Evolutionary conservation across 306 rosid genomes (phyloP).

Genomic region (Prunus davidiana): DNA sequence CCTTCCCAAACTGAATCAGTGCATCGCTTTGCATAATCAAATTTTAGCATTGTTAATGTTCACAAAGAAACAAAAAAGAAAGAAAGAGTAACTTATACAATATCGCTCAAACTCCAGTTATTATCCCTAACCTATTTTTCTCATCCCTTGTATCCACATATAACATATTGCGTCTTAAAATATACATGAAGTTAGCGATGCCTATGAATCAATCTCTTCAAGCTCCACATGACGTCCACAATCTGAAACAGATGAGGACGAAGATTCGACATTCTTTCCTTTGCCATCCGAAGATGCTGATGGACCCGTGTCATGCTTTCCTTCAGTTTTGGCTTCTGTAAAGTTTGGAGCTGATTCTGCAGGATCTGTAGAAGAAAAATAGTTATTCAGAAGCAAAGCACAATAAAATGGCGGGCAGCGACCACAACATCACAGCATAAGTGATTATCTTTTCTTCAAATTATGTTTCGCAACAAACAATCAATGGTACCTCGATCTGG

Average conservation of each 20-base stretch:
- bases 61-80: too few species aligned
- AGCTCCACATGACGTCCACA: conserved; percentile 20
- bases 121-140: not conserved
- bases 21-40: too few species aligned
- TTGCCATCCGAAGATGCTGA: conserved; percentile 41
- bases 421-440: too few species aligned
- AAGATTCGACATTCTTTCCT: conserved; percentile 47
- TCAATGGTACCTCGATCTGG: too few species aligned
- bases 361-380: conserved; percentile 38
- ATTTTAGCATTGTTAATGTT: too few species aligned
- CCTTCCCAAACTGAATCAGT: too few species aligned
- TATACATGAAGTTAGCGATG: not conserved
- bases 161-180: not conserved
- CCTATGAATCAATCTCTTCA: conserved; percentile 1
- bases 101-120: not conserved
- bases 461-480: too few species aligned
- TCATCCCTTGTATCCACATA: conserved; percentile 10
- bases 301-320: conserved; percentile 24
- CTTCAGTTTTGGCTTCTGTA: conserved; percentile 41
- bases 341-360: conserved; percentile 58
- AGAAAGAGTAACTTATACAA: not conserved
- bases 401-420: too few species aligned
- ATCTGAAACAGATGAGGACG: conserved; percentile 19
- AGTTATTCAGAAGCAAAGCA: too few species aligned
- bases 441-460: too few species aligned